Evolutionary conservation across 2,329 filamentous ascomycete species (phyloP).

Genomic region (Sphaerulina musiva): DNA sequence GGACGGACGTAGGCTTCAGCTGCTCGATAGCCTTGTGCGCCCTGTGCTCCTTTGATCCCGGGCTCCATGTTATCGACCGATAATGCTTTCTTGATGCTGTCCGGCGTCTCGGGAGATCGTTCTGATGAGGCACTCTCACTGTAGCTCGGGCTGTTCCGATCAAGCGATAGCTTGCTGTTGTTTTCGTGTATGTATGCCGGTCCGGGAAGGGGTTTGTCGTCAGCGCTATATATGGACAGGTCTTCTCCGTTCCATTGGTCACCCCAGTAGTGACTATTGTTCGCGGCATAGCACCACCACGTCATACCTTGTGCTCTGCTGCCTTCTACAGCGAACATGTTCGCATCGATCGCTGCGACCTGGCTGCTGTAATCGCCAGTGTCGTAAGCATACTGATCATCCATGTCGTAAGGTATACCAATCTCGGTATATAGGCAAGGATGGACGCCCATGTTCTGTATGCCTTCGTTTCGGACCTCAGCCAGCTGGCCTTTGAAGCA

Average conservation of each 20-base stretch:
- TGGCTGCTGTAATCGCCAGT: constrained; percentile 94
- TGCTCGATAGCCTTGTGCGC: constrained; percentile 62
- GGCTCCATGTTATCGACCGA: constrained; percentile 47
- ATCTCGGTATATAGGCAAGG: constrained; percentile 91
- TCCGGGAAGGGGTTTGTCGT: constrained; percentile 61
- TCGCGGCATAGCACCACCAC: constrained; percentile 75
- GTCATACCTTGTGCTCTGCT: constrained; percentile 78
- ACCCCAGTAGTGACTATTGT: constrained; percentile 83
- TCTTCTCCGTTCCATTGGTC: constrained; percentile 98
- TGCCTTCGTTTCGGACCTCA: constrained; percentile 75
- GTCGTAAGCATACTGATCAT: constrained; percentile 89
- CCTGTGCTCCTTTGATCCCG: constrained; percentile 12
- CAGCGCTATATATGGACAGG: constrained; percentile 77
- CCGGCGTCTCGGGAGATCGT: constrained; percentile 60
- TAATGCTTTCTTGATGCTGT: constrained; percentile 68
- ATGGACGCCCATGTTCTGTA: constrained; percentile 81
- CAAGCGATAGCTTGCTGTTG: constrained; percentile 47
- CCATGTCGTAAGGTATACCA: constrained; percentile 98
- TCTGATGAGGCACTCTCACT: constrained; percentile 47
- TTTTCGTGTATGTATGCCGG: constrained; percentile 39
- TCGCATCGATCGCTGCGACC: constrained; percentile 87
- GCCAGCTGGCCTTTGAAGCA: constrained; percentile 83
- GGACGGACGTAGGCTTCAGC: constrained; percentile 91
- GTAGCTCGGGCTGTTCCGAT: constrained; percentile 48
- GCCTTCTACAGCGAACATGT: constrained; percentile 86